Evolutionary conservation across 2,329 filamentous ascomycete genomes (phyloP).

Genomic region (Aureobasidium melanogenum): DNA sequence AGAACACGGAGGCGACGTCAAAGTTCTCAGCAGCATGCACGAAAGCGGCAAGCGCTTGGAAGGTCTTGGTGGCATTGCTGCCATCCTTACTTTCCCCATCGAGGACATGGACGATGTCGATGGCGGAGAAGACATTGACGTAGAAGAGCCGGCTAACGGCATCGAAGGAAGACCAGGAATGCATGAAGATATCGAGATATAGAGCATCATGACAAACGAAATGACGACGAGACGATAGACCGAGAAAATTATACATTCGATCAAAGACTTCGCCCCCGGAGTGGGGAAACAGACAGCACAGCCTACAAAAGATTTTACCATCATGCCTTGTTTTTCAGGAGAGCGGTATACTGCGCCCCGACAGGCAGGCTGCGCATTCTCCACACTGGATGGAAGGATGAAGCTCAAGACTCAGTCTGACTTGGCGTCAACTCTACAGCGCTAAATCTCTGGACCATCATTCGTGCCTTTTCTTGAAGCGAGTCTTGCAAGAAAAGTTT

Average conservation of each 20-base stretch:
- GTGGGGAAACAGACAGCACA: slow-evolving; percentile 3
- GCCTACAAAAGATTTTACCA: neutral
- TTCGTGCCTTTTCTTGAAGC: neutral
- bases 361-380: neutral
- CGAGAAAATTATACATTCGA: neutral
- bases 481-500: neutral
- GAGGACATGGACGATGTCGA: slow-evolving; percentile 46
- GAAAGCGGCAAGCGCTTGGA: slow-evolving; percentile 84
- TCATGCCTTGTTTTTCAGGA: neutral
- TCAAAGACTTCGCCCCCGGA: neutral
- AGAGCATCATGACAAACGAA: slow-evolving; percentile 7
- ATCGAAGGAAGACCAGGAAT: slow-evolving; percentile 17
- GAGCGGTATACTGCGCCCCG: neutral
- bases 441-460: neutral
- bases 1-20: slow-evolving; percentile 71
- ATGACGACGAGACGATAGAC: slow-evolving; percentile 8
- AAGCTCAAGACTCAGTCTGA: neutral
- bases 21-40: slow-evolving; percentile 86
- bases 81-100: slow-evolving; percentile 82
- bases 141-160: slow-evolving; percentile 15
- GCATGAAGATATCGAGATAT: slow-evolving; percentile 18
- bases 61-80: slow-evolving; percentile 77
- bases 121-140: slow-evolving; percentile 17
- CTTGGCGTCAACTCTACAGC: neutral
- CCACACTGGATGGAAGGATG: neutral